phyloP scores from a whole-genome alignment of 371 early-diverging fungal species.

The Saksenaea oblongispora region DNA sequence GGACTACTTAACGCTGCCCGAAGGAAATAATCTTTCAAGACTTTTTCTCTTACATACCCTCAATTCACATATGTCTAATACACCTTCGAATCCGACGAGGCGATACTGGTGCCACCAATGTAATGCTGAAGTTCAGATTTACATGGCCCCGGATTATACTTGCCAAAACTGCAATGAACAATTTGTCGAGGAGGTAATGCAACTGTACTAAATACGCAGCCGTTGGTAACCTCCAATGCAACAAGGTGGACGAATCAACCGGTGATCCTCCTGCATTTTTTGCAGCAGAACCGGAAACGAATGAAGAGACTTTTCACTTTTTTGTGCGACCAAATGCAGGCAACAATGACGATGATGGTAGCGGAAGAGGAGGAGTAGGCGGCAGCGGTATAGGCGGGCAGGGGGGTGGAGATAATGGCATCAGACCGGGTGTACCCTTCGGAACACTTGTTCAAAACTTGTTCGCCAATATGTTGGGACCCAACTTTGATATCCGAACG shows the following conservation, averaged over 20 bases:
- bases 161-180: slow-evolving; percentile 66
- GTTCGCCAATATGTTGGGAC: slow-evolving; percentile 19
- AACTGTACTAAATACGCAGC: not conserved
- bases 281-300: slow-evolving; percentile 6
- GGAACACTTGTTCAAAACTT: slow-evolving; percentile 30
- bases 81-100: slow-evolving; percentile 17
- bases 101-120: slow-evolving; percentile 52
- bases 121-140: slow-evolving; percentile 39
- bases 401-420: not conserved
- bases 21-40: not conserved
- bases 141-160: slow-evolving; percentile 59
- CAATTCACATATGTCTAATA: slow-evolving; percentile 8
- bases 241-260: slow-evolving; percentile 19
- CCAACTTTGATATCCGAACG: slow-evolving; percentile 8
- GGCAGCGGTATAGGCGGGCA: not conserved
- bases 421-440: slow-evolving; percentile 12
- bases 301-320: slow-evolving; percentile 14
- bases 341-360: slow-evolving; percentile 1
- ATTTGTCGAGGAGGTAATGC: slow-evolving; percentile 66
- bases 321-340: not conserved
- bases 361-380: slow-evolving; percentile 1
- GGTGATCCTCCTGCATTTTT: slow-evolving; percentile 18
- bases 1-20: not conserved
- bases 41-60: slow-evolving; percentile 2
- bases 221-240: not conserved